Evolutionary conservation across 1,139 yeast species (phyloP).

Genomic region (Nakaseomyces bracarensis): DNA sequence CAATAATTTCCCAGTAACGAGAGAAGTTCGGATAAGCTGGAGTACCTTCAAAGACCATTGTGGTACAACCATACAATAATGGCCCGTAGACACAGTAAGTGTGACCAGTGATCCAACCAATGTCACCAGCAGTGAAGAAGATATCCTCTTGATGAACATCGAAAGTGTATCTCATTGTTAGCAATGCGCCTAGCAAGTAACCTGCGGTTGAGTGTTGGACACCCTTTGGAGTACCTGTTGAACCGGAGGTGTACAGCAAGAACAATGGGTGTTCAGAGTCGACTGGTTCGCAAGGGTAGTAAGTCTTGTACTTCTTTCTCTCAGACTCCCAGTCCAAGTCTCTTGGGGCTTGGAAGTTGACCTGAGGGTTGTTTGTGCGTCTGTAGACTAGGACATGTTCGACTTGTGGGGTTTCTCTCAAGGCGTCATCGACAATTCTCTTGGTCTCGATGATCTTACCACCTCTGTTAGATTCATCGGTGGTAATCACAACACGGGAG

Average conservation of each 20-base stretch:
- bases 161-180: conserved; percentile 67
- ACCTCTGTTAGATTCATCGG: conserved; percentile 77
- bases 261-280: conserved; percentile 89
- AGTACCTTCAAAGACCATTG: conserved; percentile 79
- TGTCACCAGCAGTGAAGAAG: conserved; percentile 78
- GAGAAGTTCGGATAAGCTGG: conserved; percentile 77
- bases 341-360: conserved; percentile 53
- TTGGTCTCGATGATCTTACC: conserved; percentile 78
- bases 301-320: conserved; percentile 61
- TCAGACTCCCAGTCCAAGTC: conserved; percentile 84
- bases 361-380: conserved; percentile 62
- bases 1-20: conserved; percentile 79
- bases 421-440: conserved; percentile 75
- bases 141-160: conserved; percentile 67
- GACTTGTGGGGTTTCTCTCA: conserved; percentile 61
- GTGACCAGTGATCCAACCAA: conserved; percentile 88
- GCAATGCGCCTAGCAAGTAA: conserved; percentile 59
- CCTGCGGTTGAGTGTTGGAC: conserved; percentile 85
- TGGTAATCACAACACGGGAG: conserved; percentile 63
- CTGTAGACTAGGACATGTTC: conserved; percentile 60
- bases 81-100: conserved; percentile 81
- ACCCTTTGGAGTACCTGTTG: conserved; percentile 97
- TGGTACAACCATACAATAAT: conserved; percentile 65
- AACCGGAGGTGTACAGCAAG: conserved; percentile 90
- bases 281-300: conserved; percentile 80